Base-by-base conservation (phyloP, 108 stramenopile genomes). In the Poteriospumella lacustris region DNA sequence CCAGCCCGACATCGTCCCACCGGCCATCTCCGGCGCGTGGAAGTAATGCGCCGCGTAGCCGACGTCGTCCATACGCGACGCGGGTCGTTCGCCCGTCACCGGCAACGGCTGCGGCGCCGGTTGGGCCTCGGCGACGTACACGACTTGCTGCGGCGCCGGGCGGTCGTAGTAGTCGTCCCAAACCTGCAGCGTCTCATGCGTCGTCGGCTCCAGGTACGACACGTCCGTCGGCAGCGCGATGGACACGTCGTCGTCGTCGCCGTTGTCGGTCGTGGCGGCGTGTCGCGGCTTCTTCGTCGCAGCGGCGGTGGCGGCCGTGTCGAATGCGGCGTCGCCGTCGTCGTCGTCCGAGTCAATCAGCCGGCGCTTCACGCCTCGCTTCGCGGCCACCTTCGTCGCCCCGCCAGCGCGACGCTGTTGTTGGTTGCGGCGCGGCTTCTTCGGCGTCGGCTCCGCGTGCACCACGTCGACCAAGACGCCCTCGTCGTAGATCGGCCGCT, bases 11-110 rank as follows among this genome's bases (percentile, higher is more conserved):
- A 91, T 73, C 58, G n/a, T n/a, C n/a, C 86, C 84, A 34, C 82
- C 84, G 40, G 82, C 86, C 58, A 78, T 86, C 40, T 88, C 86
- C 39, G 62, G 68, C 62, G 91, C 76, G 78, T 92, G 90, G 86
- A 95, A 93, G 0, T 91, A 87, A 82, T 93, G 93, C 0, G 91
- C 87, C 41, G 94, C 94, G 34, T 78, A 39, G 60, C 78, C 78
- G 26, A 29, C 2, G 60, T 43, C 29, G 36, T 2, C n/a, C n/a
- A 1, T 2, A 34, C 60, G 59, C 40, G 44, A 0, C 39, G 56
- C 44, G 15, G 24, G 44, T 43, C n/a, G n/a, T n/a, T n/a, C n/a
- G n/a, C n/a, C n/a, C n/a, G n/a, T n/a, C n/a, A n/a, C n/a, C n/a
- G n/a, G n/a, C n/a, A n/a, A n/a, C n/a, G 29, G 0, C 1, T 0